These are phyloP conservation scores for Avena insularis DNA, from an alignment of 176 grass and related monocot genomes.

Conservation along the genomic window DNA sequence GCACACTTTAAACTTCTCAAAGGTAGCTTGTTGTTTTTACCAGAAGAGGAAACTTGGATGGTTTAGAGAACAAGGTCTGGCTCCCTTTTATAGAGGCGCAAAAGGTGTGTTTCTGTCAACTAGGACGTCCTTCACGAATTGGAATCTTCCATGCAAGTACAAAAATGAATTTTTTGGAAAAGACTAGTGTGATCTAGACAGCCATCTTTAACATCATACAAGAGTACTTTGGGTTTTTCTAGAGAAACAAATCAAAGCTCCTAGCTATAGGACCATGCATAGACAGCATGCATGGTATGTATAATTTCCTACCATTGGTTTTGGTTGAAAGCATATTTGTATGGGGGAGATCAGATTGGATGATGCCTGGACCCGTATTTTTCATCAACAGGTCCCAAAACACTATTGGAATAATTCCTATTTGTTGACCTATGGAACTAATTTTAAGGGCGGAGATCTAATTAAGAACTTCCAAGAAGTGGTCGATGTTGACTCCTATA, in stretches of 20 bases:
- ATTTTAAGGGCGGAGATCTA: too few relatives aligned
- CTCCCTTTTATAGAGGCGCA: constrained; percentile 42
- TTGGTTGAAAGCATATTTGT: constrained; percentile 1
- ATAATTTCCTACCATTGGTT: background rate
- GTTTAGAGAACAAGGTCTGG: background rate
- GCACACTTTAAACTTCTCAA: background rate
- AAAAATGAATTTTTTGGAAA: background rate
- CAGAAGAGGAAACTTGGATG: constrained; percentile 20
- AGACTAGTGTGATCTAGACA: constrained; percentile 12
- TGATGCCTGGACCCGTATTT: constrained; percentile 28
- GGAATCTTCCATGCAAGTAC: background rate
- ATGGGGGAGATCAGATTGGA: constrained; percentile 18
- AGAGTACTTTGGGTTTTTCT: background rate
- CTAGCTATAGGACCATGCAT: background rate
- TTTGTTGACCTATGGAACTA: constrained; percentile 17
- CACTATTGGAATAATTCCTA: constrained; percentile 18
- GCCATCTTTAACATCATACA: constrained; percentile 7
- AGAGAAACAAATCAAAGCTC: background rate
- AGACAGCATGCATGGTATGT: background rate
- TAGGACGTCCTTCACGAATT: background rate
- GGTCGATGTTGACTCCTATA: too few relatives aligned
- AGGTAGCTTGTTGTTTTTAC: background rate
- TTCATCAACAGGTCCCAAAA: background rate
- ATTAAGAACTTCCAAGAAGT: too few relatives aligned
- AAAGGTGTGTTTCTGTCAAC: background rate